Conservation (phyloP, 805 yeast species). For the Schwanniomyces pseudopolymorphus region DNA sequence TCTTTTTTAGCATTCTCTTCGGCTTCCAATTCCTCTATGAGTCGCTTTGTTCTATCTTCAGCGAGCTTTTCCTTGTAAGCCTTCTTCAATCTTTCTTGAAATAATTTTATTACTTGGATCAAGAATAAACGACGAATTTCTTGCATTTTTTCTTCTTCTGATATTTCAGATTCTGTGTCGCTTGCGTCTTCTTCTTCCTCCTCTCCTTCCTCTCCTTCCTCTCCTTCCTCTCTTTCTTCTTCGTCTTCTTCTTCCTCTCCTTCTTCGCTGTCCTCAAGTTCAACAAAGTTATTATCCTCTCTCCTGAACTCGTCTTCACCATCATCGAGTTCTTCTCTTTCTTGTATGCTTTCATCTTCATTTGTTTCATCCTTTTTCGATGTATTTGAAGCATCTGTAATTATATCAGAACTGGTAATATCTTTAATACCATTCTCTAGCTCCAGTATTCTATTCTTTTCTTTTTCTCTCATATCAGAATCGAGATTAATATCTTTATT, state of each 20-base stretch:
- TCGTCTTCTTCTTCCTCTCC: conserved; percentile 30
- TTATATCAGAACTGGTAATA: too few species aligned
- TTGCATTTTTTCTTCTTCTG: conserved; percentile 63
- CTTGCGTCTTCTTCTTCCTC: conserved; percentile 41
- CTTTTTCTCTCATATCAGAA: neutral
- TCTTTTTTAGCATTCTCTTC: conserved; percentile 66
- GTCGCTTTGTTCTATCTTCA: conserved; percentile 62
- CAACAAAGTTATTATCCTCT: too few species aligned
- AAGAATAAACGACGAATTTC: conserved; percentile 82
- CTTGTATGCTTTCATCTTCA: too few species aligned
- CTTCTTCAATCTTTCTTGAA: conserved; percentile 68
- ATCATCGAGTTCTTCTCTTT: neutral
- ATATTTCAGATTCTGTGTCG: conserved; percentile 36
- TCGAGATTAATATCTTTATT: neutral
- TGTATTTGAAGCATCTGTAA: too few species aligned
- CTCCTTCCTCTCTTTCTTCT: conserved; percentile 26
- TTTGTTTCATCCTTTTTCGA: too few species aligned
- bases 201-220: conserved; percentile 24
- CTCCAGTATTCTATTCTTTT: too few species aligned
- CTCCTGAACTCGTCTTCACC: conserved; percentile 19
- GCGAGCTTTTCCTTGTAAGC: conserved; percentile 82
- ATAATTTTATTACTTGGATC: conserved; percentile 72
- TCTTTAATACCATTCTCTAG: too few species aligned
- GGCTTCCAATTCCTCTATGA: conserved; percentile 67
- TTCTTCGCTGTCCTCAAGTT: conserved; percentile 25